Conservation (phyloP, 2,329 filamentous ascomycete genomes). For the Talaromyces sp. region DNA sequence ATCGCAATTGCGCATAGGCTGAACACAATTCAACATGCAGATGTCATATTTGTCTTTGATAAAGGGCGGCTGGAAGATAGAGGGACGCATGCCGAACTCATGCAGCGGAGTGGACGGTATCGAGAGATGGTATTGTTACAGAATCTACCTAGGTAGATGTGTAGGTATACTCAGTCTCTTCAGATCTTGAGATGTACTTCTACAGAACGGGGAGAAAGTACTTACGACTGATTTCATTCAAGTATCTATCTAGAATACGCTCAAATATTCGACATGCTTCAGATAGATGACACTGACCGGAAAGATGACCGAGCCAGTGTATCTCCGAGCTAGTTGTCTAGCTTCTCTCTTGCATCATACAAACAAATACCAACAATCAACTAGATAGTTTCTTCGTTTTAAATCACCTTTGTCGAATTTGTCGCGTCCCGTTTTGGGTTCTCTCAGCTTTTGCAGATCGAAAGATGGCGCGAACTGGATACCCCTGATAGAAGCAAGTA, state of each 20-base stretch:
- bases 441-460: conserved; percentile 6
- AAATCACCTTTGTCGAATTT: background rate
- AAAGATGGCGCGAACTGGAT: conserved; percentile 14
- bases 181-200: background rate
- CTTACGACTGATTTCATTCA: conserved; percentile 9
- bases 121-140: conserved; percentile 71
- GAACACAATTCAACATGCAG: conserved; percentile 77
- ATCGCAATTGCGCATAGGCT: conserved; percentile 86
- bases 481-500: background rate
- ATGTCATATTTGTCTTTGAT: conserved; percentile 84
- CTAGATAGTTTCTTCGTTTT: background rate
- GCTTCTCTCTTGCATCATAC: background rate
- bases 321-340: background rate
- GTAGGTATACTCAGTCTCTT: no score
- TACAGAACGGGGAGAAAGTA: background rate
- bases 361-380: background rate
- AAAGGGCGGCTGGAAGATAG: conserved; percentile 72
- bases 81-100: conserved; percentile 68
- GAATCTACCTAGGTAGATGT: background rate
- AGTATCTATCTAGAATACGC: conserved; percentile 10
- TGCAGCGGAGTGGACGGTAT: conserved; percentile 66
- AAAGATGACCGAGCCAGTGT: background rate
- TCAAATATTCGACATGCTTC: conserved; percentile 9
- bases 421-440: background rate
- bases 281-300: background rate